phyloP scores from a whole-genome alignment of 2,329 filamentous ascomycete species.

The Alternaria sp. region DNA sequence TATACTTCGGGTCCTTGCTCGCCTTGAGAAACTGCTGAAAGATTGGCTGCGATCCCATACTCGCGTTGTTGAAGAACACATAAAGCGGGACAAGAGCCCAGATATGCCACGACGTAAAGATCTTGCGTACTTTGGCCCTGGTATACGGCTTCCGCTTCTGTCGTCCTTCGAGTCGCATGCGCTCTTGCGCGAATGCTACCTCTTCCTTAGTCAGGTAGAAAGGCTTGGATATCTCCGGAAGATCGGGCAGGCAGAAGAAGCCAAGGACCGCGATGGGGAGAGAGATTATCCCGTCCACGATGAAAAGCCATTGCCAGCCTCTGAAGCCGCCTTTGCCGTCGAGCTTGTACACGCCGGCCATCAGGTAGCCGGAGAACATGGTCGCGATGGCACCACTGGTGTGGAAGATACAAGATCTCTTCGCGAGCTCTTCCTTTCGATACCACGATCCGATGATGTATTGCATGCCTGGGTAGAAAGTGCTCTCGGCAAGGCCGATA shows the following conservation, averaged over 20 bases:
- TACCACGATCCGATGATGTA: conserved; percentile 28
- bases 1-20: conserved; percentile 22
- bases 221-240: conserved; percentile 25
- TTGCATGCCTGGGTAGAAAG: conserved; percentile 59
- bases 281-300: conserved; percentile 28
- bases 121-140: conserved; percentile 15
- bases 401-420: conserved; percentile 24
- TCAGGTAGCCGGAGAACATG: conserved; percentile 49
- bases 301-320: conserved; percentile 38
- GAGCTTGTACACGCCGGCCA: conserved; percentile 61
- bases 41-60: not conserved
- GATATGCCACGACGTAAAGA: conserved; percentile 13
- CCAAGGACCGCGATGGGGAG: conserved; percentile 22
- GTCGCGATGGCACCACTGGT: conserved; percentile 20
- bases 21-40: conserved; percentile 27
- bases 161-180: not conserved
- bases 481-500: conserved; percentile 53
- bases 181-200: conserved; percentile 21
- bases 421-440: conserved; percentile 19
- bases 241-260: conserved; percentile 26
- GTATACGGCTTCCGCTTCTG: not conserved
- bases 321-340: conserved; percentile 64
- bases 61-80: conserved; percentile 9
- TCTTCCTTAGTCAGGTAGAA: conserved; percentile 7
- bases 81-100: conserved; percentile 18